A percentile compares a stretch with the other conserved stretches of the same genome.
phyloP scores from a whole-genome alignment of 106 monocot genomes.

The Posidonia australis region DNA sequence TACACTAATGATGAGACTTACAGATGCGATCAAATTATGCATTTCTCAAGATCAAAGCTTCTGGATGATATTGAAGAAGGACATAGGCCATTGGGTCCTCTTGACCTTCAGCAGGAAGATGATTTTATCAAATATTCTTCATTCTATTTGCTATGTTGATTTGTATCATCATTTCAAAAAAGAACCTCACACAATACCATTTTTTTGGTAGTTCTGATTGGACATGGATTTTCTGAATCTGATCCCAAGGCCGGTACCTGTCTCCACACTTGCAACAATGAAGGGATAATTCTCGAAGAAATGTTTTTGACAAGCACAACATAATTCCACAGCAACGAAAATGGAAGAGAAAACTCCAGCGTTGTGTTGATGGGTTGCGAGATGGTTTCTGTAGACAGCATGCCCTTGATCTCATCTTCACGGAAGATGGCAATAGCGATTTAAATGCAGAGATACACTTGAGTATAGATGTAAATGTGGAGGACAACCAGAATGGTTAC shows the following conservation, averaged over 20 bases:
- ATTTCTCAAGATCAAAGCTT: conserved; percentile 84
- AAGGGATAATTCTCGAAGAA: conserved; percentile 62
- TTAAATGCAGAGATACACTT: conserved; percentile 80
- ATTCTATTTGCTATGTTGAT: no score
- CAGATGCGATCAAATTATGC: conserved; percentile 72
- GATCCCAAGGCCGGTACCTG: conserved; percentile 77
- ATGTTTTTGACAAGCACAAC: conserved; percentile 38
- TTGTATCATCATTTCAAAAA: no score
- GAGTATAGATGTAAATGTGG: conserved; percentile 42
- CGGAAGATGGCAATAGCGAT: conserved; percentile 71
- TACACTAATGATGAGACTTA: conserved; percentile 74
- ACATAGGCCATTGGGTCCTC: conserved; percentile 56
- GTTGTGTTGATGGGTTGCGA: conserved; percentile 57
- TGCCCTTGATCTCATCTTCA: conserved; percentile 92
- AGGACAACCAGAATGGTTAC: conserved; percentile 55
- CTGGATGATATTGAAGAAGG: conserved; percentile 90
- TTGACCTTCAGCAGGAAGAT: conserved; percentile 77
- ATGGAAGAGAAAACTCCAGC: conserved; percentile 85
- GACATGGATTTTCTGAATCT: conserved; percentile 88
- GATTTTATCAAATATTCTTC: background rate
- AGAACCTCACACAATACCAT: no score
- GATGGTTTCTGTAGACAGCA: conserved; percentile 87
- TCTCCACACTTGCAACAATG: conserved; percentile 71
- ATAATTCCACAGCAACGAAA: conserved; percentile 69
- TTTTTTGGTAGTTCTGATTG: conserved; percentile 65